Base-by-base conservation (phyloP, 1,139 yeast genomes). In the Schwanniomyces etchellsii region DNA sequence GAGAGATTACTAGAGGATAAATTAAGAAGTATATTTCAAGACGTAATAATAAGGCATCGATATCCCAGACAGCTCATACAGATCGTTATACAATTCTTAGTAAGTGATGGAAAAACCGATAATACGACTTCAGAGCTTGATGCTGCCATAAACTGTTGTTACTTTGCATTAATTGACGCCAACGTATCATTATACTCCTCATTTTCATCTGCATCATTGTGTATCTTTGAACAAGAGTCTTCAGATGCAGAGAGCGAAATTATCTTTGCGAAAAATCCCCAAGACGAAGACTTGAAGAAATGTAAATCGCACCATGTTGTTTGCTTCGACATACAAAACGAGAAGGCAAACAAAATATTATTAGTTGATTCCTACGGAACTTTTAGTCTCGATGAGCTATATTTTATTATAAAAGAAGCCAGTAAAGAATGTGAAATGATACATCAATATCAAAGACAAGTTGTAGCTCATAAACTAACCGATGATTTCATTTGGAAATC, bases 1-100 rank as follows among this genome's bases (percentile, higher is more conserved):
- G 97, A 91, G 47, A 78, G 80, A 37, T 58, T 77, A 2, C 46
- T 91, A 26, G 95, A 83, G 47, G 88, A 81, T 43, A 75, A 80
- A 41, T 48, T 93, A 23, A 66, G 81, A 31, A 60, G 77, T 3
- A 71, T 85, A 3, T 50, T 89, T 23, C 71, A 77, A 20, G 66
- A 81, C 5, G 65, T 77, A 5, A 70, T 91, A 2, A 62, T 81
- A 16, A 66, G 84, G n/a, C 70, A 72, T 37, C 60, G 74, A 38
- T 81, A 83, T 48, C 96, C 98, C 1, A 69, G 96, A 36, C 88
- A 86, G 43, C 65, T 88, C 30, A 77, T 91, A 23, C 96, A 88
- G 50, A 68, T 91, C 3, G 91, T 84, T 16, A 77, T 84, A n/a
- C 98, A 91, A 54, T 67, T 88, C 30, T 56, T 86, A 30, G 76